Base-by-base conservation (phyloP, 2,329 filamentous ascomycete species). In the Penicillium sp. region DNA sequence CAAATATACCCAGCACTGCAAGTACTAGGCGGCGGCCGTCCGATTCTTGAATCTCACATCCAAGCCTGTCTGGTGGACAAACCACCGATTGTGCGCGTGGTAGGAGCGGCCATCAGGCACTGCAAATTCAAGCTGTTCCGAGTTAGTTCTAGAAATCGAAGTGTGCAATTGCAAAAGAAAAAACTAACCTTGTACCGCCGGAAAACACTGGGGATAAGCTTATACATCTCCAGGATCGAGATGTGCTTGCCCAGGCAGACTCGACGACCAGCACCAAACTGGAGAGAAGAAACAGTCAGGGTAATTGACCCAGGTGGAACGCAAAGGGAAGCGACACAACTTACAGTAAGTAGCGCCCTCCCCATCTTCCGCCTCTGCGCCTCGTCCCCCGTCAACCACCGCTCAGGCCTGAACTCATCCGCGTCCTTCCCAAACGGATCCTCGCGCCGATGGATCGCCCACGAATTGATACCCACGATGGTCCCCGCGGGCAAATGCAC, bases 351-450 rank as follows among this genome's bases (percentile, higher is more conserved):
- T 2, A 48, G 19, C 3, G 46, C 46, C 19, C 46, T 5, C 5
- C 8, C 46, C 46, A 48, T 48, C 15, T 48, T 48, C 8, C 46
- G 1, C 21, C 3, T 7, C 8, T 48, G n/a, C 9, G 6, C 46
- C n/a, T 21, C 46, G 9, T 48, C 46, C 2, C 7, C 5, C 1
- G 63, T 51, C 84, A 85, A 0, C 70, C 71, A 73, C 9, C 70
- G 48, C 8, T 63, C 63, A 0, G 71, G 71, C 5, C 63, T 53
- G 26, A 50, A 73, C 3, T 35, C 31, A 15, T 69, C 62, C 2
- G 64, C 66, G 44, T 73, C 68, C 4, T 49, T 23, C 6, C 69
- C 70, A 47, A 70, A 71, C 29, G 66, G 60, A 21, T 51, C 55
- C 47, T 64, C 45, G 31, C 67, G 56, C 6, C 63, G 65, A 46